Base-by-base conservation (phyloP, 1,139 yeast genomes). In the Taphrina pruni region DNA sequence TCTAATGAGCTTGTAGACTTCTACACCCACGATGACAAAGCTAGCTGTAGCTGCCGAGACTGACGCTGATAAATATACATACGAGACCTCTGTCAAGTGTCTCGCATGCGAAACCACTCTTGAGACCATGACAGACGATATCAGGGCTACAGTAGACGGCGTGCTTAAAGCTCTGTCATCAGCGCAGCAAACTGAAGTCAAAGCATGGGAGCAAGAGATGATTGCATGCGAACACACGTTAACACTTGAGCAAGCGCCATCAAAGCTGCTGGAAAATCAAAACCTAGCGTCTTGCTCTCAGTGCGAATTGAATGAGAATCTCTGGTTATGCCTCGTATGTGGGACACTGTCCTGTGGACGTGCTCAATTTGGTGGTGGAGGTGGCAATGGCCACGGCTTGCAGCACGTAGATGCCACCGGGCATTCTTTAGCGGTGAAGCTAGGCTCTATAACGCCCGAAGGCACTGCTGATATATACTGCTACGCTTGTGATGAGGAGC, bases 281-380 rank as follows among this genome's bases (percentile, higher is more conserved):
- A 66, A 70, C 51, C 76, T 86, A 17, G 75, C 82, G 0, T 80
- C 85, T 70, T 90, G 97, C 79, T 73, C 78, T 2, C 79, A 80
- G 26, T 93, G 98, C 79, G 94, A 86, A 0, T 80, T 93, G 72
- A 78, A 79, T 46, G 89, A 88, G 73, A 94, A 94, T 76, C 80
- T 94, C 64, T 94, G 99, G 99, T 83, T 94, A 32, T 94, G 99
- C 80, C 80, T 94, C 54, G 85, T 85, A 56, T 94, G 99, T 82
- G 99, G 98, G 0, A 82, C 84, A 57, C 76, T 92, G 11, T 97
- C 97, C 1, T 94, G 99, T 80, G 97, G 98, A 26, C 83, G 99
- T 73, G 87, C 87, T 48, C 99, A 94, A 78, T 90, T 89, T 75
- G 99, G 98, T 43, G 88, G 91, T n/a, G 86, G 91, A 41, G 74